Base-by-base conservation (phyloP, 768 basidiomycete genomes). In the Lenzites betulinus region DNA sequence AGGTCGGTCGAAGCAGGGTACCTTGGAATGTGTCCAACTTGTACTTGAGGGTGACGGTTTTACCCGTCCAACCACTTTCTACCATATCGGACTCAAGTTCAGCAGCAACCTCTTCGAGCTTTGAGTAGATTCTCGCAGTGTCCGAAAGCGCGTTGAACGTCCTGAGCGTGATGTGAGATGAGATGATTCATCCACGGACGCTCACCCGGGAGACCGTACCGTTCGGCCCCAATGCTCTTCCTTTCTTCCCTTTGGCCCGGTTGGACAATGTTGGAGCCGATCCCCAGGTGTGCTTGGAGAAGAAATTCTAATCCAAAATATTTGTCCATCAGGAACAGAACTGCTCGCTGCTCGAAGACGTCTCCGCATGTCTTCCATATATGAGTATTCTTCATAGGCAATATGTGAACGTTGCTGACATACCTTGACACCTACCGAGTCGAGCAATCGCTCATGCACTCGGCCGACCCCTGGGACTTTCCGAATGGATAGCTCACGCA, bases 11-110 rank as follows among this genome's bases (percentile, higher is more conserved):
- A 44, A 12, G 48, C 11, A 11, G 49, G 48, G 43, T 59, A 86
- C 92, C 87, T 79, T 96, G 86, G 72, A 87, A 98, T 1, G 88
- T 94, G 69, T 95, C 89, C 35, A 93, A 81, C 76, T 99, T 99
- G 72, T 88, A 95, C 72, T 96, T 97, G 51, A 98, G 79, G 0
- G 93, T 96, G 33, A 98, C 80, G 0, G 93, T 97, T 64, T 88
- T 85, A 8, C 93, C 96, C 7, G 86, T 82, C 87, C 93, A 99
- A 30, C 91, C 88, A 46, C 80, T 79, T n/a, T 81, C 73, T 26
- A 79, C 76, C 84, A 98, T 87, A 69, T 97, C 95, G 43, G 81
- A 79, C 68, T 86, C 90, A 13, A 99, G 83, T 66, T 93, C 90
- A 1, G 80, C 82, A 1, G 94, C 89, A 36, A 97, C 84, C 56